Conservation (phyloP, 2,329 filamentous ascomycete species). For the Ophiostoma novo-ulmi region DNA sequence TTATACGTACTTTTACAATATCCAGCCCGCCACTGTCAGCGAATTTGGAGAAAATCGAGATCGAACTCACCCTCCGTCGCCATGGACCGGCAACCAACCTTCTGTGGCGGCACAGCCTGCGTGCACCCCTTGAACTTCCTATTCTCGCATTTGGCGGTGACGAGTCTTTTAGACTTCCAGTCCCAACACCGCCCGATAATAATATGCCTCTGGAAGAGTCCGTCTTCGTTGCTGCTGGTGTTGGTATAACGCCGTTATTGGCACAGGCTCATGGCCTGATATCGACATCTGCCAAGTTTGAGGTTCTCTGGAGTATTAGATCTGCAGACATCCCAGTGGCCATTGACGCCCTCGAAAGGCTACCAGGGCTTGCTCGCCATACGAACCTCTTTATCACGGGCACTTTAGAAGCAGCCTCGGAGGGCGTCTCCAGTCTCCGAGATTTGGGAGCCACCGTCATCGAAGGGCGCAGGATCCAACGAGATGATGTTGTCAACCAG, state of each 20-base stretch:
- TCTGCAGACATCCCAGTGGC: constrained; percentile 59
- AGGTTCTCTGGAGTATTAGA: constrained; percentile 64
- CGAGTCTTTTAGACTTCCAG: constrained; percentile 39
- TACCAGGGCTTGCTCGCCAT: constrained; percentile 46
- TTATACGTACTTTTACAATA: constrained; percentile 75
- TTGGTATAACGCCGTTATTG: constrained; percentile 79
- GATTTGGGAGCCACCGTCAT: constrained; percentile 34
- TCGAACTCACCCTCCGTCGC: constrained; percentile 68
- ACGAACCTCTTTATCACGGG: constrained; percentile 61
- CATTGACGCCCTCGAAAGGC: constrained; percentile 50
- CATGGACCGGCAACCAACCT: constrained; percentile 64
- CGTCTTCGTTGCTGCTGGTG: constrained; percentile 69
- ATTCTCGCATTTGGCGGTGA: constrained; percentile 69
- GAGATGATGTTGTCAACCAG: constrained; percentile 38
- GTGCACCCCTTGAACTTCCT: constrained; percentile 54
- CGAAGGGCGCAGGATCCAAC: constrained; percentile 37
- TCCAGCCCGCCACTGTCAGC: constrained; percentile 51
- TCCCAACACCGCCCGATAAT: constrained; percentile 27
- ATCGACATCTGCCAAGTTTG: constrained; percentile 35
- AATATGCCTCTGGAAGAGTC: constrained; percentile 31
- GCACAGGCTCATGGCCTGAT: constrained; percentile 56
- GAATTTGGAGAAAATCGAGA: constrained; percentile 26
- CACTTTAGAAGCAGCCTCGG: background rate
- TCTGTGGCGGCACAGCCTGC: constrained; percentile 53
- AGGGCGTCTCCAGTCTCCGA: background rate